phyloP scores from a whole-genome alignment of 1,284 basidiomycete genomes.

The Papiliotrema laurentii region DNA sequence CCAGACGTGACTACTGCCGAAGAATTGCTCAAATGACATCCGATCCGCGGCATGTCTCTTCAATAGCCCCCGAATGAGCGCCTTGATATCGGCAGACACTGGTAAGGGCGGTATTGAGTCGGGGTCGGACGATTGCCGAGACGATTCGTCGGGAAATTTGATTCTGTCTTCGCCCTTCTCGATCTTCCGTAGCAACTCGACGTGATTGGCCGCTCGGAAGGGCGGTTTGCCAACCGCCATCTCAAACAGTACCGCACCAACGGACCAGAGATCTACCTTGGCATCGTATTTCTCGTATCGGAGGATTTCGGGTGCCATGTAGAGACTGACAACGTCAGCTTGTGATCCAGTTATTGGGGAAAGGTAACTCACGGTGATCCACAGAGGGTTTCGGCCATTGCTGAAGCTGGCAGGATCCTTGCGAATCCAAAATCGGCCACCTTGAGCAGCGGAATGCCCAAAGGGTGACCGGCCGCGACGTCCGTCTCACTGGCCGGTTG shows the following conservation, averaged over 20 bases:
- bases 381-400: conserved; percentile 96
- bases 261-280: conserved; percentile 96
- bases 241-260: conserved; percentile 94
- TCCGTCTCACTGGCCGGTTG: conserved; percentile 77
- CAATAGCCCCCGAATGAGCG: conserved; percentile 74
- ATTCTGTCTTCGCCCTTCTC: conserved; percentile 70
- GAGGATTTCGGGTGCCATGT: conserved; percentile 99
- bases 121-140: conserved; percentile 26
- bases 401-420: conserved; percentile 79
- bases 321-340: conserved; percentile 60
- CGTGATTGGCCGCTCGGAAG: conserved; percentile 91
- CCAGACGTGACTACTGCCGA: conserved; percentile 66
- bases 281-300: conserved; percentile 97
- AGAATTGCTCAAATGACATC: conserved; percentile 89
- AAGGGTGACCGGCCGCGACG: conserved; percentile 75
- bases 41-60: conserved; percentile 81
- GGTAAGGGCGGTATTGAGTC: conserved; percentile 34
- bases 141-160: conserved; percentile 82
- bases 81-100: conserved; percentile 82
- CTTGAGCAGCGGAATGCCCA: conserved; percentile 90
- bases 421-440: conserved; percentile 99
- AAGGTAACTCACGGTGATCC: conserved; percentile 73
- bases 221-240: conserved; percentile 91
- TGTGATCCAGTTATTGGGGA: neutral
- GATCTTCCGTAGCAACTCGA: conserved; percentile 91